Evolutionary conservation across 1,139 yeast species (phyloP), one percentile per base, ranked within the genome.

Genomic region (Debaryomycetaceae sp.): DNA sequence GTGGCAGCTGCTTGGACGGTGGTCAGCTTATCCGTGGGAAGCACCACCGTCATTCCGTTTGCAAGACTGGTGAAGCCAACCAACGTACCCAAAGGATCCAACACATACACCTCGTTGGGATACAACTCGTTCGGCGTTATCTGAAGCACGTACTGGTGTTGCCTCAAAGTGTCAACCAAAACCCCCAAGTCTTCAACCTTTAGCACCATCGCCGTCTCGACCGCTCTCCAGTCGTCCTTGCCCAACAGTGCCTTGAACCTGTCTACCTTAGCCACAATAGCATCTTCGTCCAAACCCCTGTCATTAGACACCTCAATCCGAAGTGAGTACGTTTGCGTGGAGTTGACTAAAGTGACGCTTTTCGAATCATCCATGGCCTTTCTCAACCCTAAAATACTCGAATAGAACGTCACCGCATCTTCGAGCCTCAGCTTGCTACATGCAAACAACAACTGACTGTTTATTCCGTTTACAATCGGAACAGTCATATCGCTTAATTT

Each of bases 71-170:
- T 79, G 62, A 86, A 85, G 13, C 93, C 95, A 41, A 86, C 64
- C 36, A 84, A 62, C 49, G 76, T 73, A 22, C 90, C 90, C 52
- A 83, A 65, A 2, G 91, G 90, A 57, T 85, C 91, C 35, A 83
- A 56, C 14, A 80, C 76, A 62, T 82, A 85, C 17, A 83, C 72
- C 58, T 85, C 90, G 58, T 78, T 75, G 5, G 93, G 91, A 47
- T 74, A 78, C 50, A 82, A 65, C 43, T 80, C 84, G 49, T 81
- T 81, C n/a, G 93, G 93, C 45, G 65, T 62, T 31, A 72, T 59
- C 50, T 74, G 78, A 13, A 67, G 49, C 1, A 67, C 62, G 42
- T 55, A 53, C 1, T 62, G 55, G 35, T 56, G 55, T 5, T 49
- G 49, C 34, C 63, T 57, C 41, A 78, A 65, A 5, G 55, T 55